phyloP scores from a whole-genome alignment of 371 early-diverging fungal genomes.

The Apophysomyces ossiformis region DNA sequence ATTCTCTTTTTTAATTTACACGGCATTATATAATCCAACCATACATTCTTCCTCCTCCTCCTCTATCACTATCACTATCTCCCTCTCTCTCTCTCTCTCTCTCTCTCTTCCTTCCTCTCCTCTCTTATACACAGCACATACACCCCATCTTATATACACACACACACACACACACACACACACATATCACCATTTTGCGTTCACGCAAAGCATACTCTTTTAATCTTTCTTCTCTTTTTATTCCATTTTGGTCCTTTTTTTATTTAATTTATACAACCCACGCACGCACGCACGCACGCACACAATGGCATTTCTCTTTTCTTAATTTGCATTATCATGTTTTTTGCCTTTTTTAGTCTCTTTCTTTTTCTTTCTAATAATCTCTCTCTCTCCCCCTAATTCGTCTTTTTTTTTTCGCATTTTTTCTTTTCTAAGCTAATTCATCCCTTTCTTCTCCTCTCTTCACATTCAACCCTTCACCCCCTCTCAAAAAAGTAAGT shows the following conservation, averaged over 20 bases:
- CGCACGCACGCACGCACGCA: not conserved
- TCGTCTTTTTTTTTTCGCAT: not conserved
- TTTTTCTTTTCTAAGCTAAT: not conserved
- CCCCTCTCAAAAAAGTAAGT: slow-evolving; percentile 5
- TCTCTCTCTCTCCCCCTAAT: not conserved
- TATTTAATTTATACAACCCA: slow-evolving; percentile 3
- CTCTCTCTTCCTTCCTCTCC: not conserved
- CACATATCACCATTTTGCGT: too few species aligned
- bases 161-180: not conserved
- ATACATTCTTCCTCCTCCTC: not conserved
- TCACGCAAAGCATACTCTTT: too few species aligned
- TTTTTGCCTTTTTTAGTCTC: slow-evolving; percentile 4
- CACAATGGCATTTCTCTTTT: slow-evolving; percentile 13
- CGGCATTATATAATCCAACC: too few species aligned
- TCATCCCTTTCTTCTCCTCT: not conserved
- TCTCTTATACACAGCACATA: slow-evolving; percentile 1
- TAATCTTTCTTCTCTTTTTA: too few species aligned
- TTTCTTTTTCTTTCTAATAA: not conserved
- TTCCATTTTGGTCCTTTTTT: slow-evolving; percentile 8
- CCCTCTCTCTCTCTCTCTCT: not conserved
- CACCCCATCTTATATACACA: not conserved
- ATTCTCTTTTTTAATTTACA: not conserved
- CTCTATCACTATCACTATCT: not conserved
- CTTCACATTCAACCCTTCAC: not conserved
- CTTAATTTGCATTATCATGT: slow-evolving; percentile 11